Conservation (phyloP, 202 grass and related monocot species). For the Schoenoplectus tabernaemontani region DNA sequence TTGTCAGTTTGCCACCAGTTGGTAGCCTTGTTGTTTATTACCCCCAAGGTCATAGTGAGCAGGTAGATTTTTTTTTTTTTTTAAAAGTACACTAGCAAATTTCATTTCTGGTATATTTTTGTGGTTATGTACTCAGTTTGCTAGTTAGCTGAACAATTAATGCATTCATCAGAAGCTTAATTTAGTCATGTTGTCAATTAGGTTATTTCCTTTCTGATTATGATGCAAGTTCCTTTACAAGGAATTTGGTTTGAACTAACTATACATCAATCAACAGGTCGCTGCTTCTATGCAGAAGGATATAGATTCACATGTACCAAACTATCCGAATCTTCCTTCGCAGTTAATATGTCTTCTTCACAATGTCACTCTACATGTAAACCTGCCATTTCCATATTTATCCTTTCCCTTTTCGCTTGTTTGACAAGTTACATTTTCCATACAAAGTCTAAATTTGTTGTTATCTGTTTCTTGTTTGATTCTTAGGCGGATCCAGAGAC, state of each 20-base stretch:
- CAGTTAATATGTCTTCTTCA: conserved; percentile 98
- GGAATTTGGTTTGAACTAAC: conserved; percentile 16
- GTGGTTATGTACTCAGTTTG: neutral
- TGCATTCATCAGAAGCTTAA: neutral
- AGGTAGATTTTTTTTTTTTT: conserved; percentile 36
- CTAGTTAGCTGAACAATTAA: neutral
- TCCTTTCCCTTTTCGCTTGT: neutral
- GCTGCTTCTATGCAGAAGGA: conserved; percentile 99
- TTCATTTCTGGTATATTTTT: neutral
- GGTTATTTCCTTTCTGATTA: neutral
- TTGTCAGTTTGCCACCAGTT: conserved; percentile 83
- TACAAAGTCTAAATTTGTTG: neutral
- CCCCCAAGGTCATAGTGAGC: conserved; percentile 97
- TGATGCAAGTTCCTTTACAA: neutral
- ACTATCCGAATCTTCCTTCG: conserved; percentile 87
- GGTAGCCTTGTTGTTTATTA: conserved; percentile 99
- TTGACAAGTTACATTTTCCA: neutral
- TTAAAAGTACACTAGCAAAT: neutral
- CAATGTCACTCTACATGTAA: conserved; percentile 93
- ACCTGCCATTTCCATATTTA: neutral
- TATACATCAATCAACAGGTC: conserved; percentile 47
- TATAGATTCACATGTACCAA: conserved; percentile 80
- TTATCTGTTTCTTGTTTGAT: conserved; percentile 8
- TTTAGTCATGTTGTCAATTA: neutral
- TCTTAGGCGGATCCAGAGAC: conserved; percentile 86